phyloP scores from a whole-genome alignment of 768 basidiomycete genomes.

The Leccinum ochraceum region DNA sequence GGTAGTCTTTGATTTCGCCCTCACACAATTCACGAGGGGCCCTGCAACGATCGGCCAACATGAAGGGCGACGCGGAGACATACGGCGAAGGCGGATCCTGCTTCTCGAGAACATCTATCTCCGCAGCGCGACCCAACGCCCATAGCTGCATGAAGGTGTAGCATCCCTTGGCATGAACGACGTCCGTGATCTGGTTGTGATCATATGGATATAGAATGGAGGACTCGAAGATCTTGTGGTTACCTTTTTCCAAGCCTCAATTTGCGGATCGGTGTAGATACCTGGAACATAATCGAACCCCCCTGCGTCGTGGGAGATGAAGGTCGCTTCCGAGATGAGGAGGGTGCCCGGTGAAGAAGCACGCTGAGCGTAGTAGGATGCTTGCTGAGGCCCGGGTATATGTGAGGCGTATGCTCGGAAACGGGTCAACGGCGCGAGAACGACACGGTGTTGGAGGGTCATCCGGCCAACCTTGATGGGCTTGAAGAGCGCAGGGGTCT shows the following conservation, averaged over 20 bases:
- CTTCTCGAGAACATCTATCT: conserved; percentile 30
- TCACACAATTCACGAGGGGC: conserved; percentile 19
- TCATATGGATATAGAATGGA: not conserved
- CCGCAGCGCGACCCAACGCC: conserved; percentile 33
- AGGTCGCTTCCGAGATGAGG: not conserved
- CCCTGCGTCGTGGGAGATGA: not conserved
- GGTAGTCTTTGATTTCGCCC: conserved; percentile 33
- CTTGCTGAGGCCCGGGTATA: too few relatives aligned
- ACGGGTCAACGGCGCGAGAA: too few relatives aligned
- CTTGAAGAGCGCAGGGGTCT: too few relatives aligned
- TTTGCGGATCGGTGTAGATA: too few relatives aligned
- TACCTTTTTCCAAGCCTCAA: conserved; percentile 47
- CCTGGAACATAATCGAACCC: conserved; percentile 9
- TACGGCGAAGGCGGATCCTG: conserved; percentile 33
- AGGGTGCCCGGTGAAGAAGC: conserved; percentile 17
- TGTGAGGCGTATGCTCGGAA: too few relatives aligned
- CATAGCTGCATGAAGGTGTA: not conserved
- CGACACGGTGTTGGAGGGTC: too few relatives aligned
- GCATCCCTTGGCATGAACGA: conserved; percentile 53
- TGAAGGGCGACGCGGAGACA: conserved; percentile 37
- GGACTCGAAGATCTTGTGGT: not conserved
- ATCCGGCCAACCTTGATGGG: too few relatives aligned
- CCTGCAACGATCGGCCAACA: conserved; percentile 13
- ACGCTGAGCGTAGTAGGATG: too few relatives aligned
- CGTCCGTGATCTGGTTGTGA: conserved; percentile 49